Evolutionary conservation across 2,329 filamentous ascomycete species (phyloP), one percentile per base, ranked within the genome.

Genomic region (Fusarium sp.): DNA sequence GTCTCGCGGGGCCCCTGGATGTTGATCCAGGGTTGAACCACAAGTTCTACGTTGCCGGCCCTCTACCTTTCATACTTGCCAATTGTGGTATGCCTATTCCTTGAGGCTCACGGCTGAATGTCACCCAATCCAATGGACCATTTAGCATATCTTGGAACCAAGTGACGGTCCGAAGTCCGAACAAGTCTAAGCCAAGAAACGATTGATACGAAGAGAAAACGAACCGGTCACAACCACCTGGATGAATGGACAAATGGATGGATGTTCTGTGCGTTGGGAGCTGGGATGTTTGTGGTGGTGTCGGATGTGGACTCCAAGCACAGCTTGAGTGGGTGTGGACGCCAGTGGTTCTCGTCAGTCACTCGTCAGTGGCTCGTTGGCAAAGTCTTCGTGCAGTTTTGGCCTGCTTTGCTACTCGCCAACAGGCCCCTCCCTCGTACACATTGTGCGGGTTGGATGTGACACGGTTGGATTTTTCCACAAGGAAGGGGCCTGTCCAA

Each of bases 281-380:
- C 69, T 73, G 69, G 69, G 69, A 60, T 72, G 69, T 67, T 72
- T 73, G 70, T 73, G 70, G 70, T 73, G 70, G 70, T 72, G 69
- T 68, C 66, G 66, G 58, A 70, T 73, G 70, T 73, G 70, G 70
- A 55, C 70, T 73, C 55, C 44, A 48, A 58, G 52, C 54, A 64
- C 46, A 59, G 66, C 53, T 54, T 44, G 63, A 57, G 67, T 73
- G 70, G 70, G 70, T 73, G 70, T 73, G 62, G 46, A 70, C 42
- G 52, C 69, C 62, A 61, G 54, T 64, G 62, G 69, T 62, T 60
- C 60, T 69, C 60, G 56, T 61, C 69, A 69, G 60, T 61, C 42
- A 53, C 48, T 68, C 61, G 61, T 71, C 63, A 71, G 60, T 73
- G 73, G 73, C 60, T 67, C 59, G 50, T 49, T 61, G 69, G 69